Percentiles rank a stretch among this genome's conserved stretches.
These are phyloP conservation scores for Datisca glomerata DNA, from an alignment of 306 rosid species.

Conservation along the genomic window DNA sequence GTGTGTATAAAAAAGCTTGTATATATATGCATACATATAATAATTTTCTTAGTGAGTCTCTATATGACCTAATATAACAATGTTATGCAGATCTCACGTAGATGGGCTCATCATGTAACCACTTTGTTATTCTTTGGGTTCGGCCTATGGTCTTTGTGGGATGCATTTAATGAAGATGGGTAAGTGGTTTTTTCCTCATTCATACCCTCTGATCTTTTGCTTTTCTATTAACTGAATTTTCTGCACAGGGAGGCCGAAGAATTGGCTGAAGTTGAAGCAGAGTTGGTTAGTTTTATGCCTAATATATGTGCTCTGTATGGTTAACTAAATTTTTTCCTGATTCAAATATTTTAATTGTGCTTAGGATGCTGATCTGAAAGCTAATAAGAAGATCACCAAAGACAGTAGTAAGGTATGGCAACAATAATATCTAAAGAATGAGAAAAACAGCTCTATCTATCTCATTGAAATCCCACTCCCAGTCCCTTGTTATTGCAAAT, in stretches of 20 bases:
- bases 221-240: conserved; percentile 2
- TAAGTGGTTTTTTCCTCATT: conserved; percentile 19
- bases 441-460: not conserved
- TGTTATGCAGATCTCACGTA: conserved; percentile 62
- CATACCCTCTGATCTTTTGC: conserved; percentile 3
- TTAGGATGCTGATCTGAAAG: conserved; percentile 51
- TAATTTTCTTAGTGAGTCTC: too few relatives aligned
- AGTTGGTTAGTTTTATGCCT: conserved; percentile 41
- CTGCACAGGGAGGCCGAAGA: conserved; percentile 64
- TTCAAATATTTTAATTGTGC: conserved; percentile 18
- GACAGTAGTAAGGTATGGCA: conserved; percentile 44
- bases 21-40: too few relatives aligned
- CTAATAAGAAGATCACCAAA: conserved; percentile 34
- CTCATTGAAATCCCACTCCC: not conserved
- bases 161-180: conserved; percentile 65
- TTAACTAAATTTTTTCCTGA: too few relatives aligned
- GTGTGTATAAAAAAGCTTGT: too few relatives aligned
- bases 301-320: not conserved
- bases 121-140: conserved; percentile 76
- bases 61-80: not conserved
- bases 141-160: conserved; percentile 88
- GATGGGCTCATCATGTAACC: conserved; percentile 75
- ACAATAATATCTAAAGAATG: not conserved
- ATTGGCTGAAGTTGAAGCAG: conserved; percentile 89
- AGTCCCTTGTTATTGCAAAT: not conserved